Evolutionary conservation across 1,284 basidiomycete species (phyloP), one percentile per base, ranked within the genome.

Genomic region (Ganoderma resinaceum): DNA sequence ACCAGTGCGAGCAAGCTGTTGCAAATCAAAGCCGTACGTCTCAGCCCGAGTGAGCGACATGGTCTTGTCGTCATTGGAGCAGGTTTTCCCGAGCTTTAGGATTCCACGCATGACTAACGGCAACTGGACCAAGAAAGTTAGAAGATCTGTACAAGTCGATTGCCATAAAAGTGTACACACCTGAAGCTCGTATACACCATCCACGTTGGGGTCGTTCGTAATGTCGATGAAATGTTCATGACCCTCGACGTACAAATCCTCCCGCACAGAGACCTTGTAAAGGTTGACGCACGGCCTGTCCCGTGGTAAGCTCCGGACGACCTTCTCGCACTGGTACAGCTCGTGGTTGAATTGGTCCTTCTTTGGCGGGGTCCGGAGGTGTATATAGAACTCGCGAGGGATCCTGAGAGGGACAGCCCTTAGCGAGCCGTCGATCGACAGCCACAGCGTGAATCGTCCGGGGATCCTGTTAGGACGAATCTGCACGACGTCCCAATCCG

Each of bases 101-200:
- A 99, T 80, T 3, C 92, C 95, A 37, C 98, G 93, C 66, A 95
- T 87, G 53, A 93, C 82, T 14, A 98, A 86, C 1, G 98, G 96
- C 14, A 99, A 86, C 94, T 95, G 72, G 37, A 8, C 2, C 9
- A 37, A 14, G 26, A 38, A 26, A 9, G 23, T 52, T 68, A 55
- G 65, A 59, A 53, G 46, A 5, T 16, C 16, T 35, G n/a, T 2
- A 5, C 16, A 4, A 12, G 20, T 12, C 23, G 9, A 23, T 26
- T 18, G 9, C 46, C 7, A 23, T 3, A 3, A 3, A 52, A 12
- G 6, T 2, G 9, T 12, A 52, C 70, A 33, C 72, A 94, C 94
- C 85, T 99, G 95, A 46, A 93, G 86, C 81, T 99, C 98, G 77
- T 93, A 99, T 1, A 98, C 94, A 1, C 96, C 96, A 74, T 99